Evolutionary conservation across 495 filamentous ascomycete genomes (phyloP), one percentile per base, ranked within the genome.

Genomic region (Hyaloscypha hepaticicola): DNA sequence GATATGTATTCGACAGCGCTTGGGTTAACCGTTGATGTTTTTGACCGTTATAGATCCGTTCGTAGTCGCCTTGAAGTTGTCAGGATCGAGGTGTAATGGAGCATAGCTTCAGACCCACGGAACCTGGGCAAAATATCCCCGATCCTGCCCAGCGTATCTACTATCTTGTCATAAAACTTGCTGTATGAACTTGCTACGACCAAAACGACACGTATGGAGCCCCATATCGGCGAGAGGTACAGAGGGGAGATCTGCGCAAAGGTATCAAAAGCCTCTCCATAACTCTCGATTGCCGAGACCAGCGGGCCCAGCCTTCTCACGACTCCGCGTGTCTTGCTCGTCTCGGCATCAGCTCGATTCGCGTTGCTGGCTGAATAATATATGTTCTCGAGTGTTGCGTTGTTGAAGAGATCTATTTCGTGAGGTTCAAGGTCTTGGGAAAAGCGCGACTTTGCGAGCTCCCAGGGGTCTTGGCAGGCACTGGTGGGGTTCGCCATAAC

Each of bases 171-270:
- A 34, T 74, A 78, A 29, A 78, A 79, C 55, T 76, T 76, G 1
- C 66, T 66, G 45, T 71, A 70, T 33, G 72, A 69, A n/a, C 57
- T 50, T 6, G 76, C 77, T 33, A 77, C 69, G 49, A 76, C 72
- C 2, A 81, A 62, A 22, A 80, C 55, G 14, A 81, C 70, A 28
- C 77, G 52, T 24, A 80, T 59, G 25, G 76, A 75, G 0, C 77
- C 79, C 79, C 78, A 80, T 19, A 80, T 64, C 7, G 78, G 76
- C n/a, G 70, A 66, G 29, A 80, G 51, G 8, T 76, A 69, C 3
- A 72, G 38, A 14, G 77, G 63, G 24, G 67, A 74, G 1, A 74
- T 66, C 55, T 79, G 77, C 1, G 74, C 55, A 49, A 72, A 71
- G 7, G 75, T 72, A 68, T 80, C 76, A 0, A 79, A 49, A n/a